These are phyloP conservation scores for Aspergillus viridinutans DNA, from an alignment of 2,329 filamentous ascomycete genomes.

Conservation along the genomic window DNA sequence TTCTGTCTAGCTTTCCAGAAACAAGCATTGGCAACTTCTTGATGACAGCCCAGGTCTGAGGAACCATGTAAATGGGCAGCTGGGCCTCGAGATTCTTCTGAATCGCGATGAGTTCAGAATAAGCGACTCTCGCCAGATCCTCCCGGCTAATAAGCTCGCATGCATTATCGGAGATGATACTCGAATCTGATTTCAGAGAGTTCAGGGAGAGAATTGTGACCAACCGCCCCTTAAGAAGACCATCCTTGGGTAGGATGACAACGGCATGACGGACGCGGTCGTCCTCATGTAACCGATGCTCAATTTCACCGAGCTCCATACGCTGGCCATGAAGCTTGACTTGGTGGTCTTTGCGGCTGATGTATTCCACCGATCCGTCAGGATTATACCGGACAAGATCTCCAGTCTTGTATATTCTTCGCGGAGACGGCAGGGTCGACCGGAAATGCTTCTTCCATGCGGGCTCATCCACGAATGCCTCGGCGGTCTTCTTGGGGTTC, in stretches of 20 bases:
- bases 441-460: conserved; percentile 18
- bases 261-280: conserved; percentile 36
- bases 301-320: conserved; percentile 56
- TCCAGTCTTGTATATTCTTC: conserved; percentile 26
- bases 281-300: conserved; percentile 33
- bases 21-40: conserved; percentile 39
- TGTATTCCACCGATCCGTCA: conserved; percentile 18
- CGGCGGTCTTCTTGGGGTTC: conserved; percentile 28
- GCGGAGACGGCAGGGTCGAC: conserved; percentile 3
- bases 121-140: conserved; percentile 18
- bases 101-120: conserved; percentile 26
- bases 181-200: conserved; percentile 17
- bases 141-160: conserved; percentile 30
- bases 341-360: conserved; percentile 59
- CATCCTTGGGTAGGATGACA: conserved; percentile 42
- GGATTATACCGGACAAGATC: conserved; percentile 20
- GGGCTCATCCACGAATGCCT: conserved; percentile 24
- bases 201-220: conserved; percentile 42
- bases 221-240: conserved; percentile 42
- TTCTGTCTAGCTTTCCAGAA: conserved; percentile 36
- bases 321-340: conserved; percentile 64
- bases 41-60: conserved; percentile 38
- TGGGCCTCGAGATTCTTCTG: conserved; percentile 40
- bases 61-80: conserved; percentile 45
- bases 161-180: conserved; percentile 24